Conservation (phyloP, 495 filamentous ascomycete genomes). For the Aspergillus olivimuriae region DNA sequence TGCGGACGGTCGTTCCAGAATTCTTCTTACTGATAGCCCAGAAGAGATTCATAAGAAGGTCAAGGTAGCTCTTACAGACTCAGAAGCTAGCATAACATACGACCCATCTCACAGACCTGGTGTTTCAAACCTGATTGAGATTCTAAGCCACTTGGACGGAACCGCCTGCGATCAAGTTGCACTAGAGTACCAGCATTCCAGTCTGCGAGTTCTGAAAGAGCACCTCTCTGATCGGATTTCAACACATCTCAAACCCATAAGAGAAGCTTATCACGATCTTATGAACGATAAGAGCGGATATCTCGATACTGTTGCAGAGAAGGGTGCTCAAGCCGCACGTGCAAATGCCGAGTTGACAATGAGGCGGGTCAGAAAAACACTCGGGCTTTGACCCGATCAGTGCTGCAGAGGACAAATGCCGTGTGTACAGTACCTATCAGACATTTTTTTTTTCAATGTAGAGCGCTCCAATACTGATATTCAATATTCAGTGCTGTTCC, state of each 20-base stretch:
- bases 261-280: conserved; percentile 54
- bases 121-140: conserved; percentile 76
- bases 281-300: conserved; percentile 42
- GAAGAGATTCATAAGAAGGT: conserved; percentile 61
- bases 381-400: conserved; percentile 37
- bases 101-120: conserved; percentile 67
- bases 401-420: background rate
- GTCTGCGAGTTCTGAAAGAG: conserved; percentile 60
- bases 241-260: conserved; percentile 47
- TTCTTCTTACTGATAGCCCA: conserved; percentile 68
- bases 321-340: conserved; percentile 55
- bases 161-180: conserved; percentile 51
- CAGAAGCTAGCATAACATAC: conserved; percentile 54
- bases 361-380: conserved; percentile 49
- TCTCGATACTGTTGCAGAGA: conserved; percentile 52
- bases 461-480: no score
- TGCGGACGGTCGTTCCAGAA: conserved; percentile 58
- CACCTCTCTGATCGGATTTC: conserved; percentile 50
- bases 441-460: no score
- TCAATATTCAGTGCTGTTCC: no score
- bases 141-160: conserved; percentile 61
- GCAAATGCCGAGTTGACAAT: conserved; percentile 64
- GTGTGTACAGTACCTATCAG: no score
- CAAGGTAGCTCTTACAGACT: conserved; percentile 72
- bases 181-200: conserved; percentile 39